Conservation (phyloP, 257 asterid genomes). For the Verbena officinalis region DNA sequence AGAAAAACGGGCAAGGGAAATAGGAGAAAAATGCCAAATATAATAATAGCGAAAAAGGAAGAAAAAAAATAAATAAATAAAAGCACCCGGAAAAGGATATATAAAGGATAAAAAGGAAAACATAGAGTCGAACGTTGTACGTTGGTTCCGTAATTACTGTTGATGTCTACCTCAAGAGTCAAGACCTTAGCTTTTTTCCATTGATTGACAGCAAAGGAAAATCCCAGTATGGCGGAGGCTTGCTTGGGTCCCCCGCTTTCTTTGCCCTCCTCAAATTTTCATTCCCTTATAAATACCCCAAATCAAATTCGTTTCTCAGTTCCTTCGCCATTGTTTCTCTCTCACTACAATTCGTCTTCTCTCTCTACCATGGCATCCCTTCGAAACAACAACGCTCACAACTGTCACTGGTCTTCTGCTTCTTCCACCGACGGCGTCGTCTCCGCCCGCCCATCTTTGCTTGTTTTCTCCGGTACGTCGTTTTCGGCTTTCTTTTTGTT, state of each 20-base stretch:
- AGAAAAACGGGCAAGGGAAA: too few relatives aligned
- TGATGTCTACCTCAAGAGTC: not conserved
- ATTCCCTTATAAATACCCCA: slow-evolving; percentile 31
- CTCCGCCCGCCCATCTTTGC: slow-evolving; percentile 64
- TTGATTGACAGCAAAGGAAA: slow-evolving; percentile 20
- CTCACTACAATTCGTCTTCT: slow-evolving; percentile 31
- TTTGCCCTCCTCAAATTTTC: slow-evolving; percentile 34
- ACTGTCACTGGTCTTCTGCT: slow-evolving; percentile 33
- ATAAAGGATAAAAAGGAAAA: not conserved
- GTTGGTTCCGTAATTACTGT: not conserved
- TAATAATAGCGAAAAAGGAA: not conserved
- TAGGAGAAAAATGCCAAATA: not conserved
- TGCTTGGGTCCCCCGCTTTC: slow-evolving; percentile 64
- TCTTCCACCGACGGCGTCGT: slow-evolving; percentile 28
- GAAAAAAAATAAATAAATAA: not conserved
- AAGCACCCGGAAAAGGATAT: not conserved
- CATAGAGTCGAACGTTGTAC: not conserved
- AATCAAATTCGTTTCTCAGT: slow-evolving; percentile 30
- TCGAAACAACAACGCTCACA: slow-evolving; percentile 23
- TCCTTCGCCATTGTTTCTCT: slow-evolving; percentile 28
- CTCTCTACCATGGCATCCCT: slow-evolving; percentile 47
- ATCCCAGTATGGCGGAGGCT: slow-evolving; percentile 61
- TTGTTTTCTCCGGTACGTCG: slow-evolving; percentile 80
- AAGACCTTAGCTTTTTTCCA: not conserved
- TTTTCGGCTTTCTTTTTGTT: not conserved